Percentiles rank a stretch among this genome's conserved stretches.
Evolutionary conservation across 805 yeast genomes (phyloP).

Genomic region (Isabelozyma rhagii): DNA sequence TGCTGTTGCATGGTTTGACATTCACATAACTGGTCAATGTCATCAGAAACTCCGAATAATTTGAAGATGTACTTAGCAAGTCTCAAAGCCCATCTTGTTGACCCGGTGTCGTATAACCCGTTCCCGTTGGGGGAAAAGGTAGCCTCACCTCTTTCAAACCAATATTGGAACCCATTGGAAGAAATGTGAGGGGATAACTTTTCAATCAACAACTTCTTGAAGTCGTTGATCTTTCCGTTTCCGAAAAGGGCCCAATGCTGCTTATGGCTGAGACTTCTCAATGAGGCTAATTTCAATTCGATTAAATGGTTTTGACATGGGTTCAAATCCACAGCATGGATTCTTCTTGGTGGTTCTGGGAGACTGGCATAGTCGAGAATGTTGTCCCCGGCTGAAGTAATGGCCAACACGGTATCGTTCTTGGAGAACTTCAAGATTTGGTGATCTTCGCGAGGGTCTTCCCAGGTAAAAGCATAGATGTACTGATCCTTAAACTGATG

Average conservation of each 20-base stretch:
- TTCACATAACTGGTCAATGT: slow-evolving; percentile 54
- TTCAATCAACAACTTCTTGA: slow-evolving; percentile 42
- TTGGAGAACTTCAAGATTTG: slow-evolving; percentile 57
- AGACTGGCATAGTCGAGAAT: slow-evolving; percentile 69
- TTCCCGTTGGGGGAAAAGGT: slow-evolving; percentile 53
- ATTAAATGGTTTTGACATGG: slow-evolving; percentile 80
- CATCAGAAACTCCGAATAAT: slow-evolving; percentile 48
- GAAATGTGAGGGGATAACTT: slow-evolving; percentile 69
- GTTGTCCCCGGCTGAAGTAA: slow-evolving; percentile 86
- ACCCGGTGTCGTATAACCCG: slow-evolving; percentile 79
- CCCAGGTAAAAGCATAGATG: slow-evolving; percentile 89
- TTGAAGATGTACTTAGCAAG: slow-evolving; percentile 60
- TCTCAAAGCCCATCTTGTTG: slow-evolving; percentile 82
- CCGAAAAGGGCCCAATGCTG: slow-evolving; percentile 79
- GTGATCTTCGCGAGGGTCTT: slow-evolving; percentile 81
- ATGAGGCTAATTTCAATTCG: slow-evolving; percentile 73
- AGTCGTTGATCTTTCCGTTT: slow-evolving; percentile 57
- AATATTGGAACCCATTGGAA: slow-evolving; percentile 76
- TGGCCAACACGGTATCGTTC: slow-evolving; percentile 73
- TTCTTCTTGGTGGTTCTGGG: slow-evolving; percentile 68
- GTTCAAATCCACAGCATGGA: slow-evolving; percentile 82
- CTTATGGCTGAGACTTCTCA: slow-evolving; percentile 52
- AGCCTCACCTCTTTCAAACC: slow-evolving; percentile 62
- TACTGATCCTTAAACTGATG: slow-evolving; percentile 74
- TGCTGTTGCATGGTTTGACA: slow-evolving; percentile 63